phyloP scores from a whole-genome alignment of 352 stramenopile genomes.

The Pythium guiyangense region DNA sequence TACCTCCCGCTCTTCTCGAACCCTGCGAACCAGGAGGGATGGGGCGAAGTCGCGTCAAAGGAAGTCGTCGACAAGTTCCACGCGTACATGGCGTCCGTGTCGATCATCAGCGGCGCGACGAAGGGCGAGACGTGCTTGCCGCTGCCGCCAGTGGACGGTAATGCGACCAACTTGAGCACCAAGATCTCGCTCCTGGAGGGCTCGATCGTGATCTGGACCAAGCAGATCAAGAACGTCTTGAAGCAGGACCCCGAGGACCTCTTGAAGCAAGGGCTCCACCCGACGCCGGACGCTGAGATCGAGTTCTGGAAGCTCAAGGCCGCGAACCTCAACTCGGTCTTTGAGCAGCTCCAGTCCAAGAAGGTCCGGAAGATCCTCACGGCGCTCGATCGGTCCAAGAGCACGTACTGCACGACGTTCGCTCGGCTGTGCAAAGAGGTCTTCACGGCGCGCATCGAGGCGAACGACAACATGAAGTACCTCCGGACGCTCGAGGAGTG shows the following conservation, averaged over 20 bases:
- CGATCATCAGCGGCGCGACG: conserved; percentile 95
- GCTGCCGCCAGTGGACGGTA: conserved; percentile 89
- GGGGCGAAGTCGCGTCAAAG: conserved; percentile 95
- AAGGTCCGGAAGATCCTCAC: conserved; percentile 94
- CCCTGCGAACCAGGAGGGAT: conserved; percentile 91
- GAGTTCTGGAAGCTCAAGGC: conserved; percentile 98
- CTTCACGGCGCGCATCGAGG: conserved; percentile 94
- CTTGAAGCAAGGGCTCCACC: conserved; percentile 95
- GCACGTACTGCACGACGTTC: conserved; percentile 96
- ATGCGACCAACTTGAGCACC: conserved; percentile 80
- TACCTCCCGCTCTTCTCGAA: conserved; percentile 96
- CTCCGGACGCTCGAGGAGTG: conserved; percentile 95
- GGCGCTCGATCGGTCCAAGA: conserved; percentile 93
- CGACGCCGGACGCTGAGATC: conserved; percentile 97
- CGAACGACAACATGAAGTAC: conserved; percentile 99
- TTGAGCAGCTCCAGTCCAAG: conserved; percentile 92
- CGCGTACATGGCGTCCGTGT: conserved; percentile 94
- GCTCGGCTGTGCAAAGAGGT: conserved; percentile 96
- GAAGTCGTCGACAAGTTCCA: conserved; percentile 98
- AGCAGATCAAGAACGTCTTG: conserved; percentile 98
- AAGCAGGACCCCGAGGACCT: conserved; percentile 97
- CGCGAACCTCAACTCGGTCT: conserved; percentile 94
- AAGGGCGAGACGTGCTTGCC: conserved; percentile 97
- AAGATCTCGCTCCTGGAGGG: conserved; percentile 96
- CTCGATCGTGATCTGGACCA: conserved; percentile 98